phyloP scores from a whole-genome alignment of 148 eudicot species.

The Rhododendron simsii region DNA sequence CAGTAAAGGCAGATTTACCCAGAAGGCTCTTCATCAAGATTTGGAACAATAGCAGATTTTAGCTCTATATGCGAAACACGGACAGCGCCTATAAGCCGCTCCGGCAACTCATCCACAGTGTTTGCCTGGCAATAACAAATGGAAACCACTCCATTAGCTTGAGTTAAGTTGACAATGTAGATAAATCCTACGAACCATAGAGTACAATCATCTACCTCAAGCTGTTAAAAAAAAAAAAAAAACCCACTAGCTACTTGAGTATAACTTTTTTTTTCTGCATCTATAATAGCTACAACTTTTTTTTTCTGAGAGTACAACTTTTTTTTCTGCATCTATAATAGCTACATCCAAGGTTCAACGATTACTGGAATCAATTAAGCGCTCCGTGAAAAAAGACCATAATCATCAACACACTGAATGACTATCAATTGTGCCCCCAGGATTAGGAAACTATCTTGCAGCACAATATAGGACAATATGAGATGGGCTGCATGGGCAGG shows the following conservation, averaged over 20 bases:
- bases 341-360: not conserved
- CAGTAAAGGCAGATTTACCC: not conserved
- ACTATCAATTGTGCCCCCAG: not conserved
- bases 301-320: not conserved
- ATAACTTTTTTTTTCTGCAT: not conserved
- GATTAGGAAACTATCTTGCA: not conserved
- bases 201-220: not conserved
- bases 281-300: not conserved
- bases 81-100: slow-evolving; percentile 84
- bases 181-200: not conserved
- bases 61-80: slow-evolving; percentile 84
- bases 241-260: not conserved
- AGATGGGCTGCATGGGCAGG: not conserved
- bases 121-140: slow-evolving; percentile 50
- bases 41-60: slow-evolving; percentile 80
- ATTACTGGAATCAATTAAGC: not conserved
- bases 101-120: slow-evolving; percentile 77
- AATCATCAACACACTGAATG: not conserved
- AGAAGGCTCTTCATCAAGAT: slow-evolving; percentile 54
- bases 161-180: not conserved
- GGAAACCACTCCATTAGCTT: slow-evolving; percentile 11
- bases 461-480: not conserved
- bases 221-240: not conserved
- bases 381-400: not conserved
- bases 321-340: not conserved